phyloP scores from a whole-genome alignment of 306 rosid species.

The Trifolium dubium region DNA sequence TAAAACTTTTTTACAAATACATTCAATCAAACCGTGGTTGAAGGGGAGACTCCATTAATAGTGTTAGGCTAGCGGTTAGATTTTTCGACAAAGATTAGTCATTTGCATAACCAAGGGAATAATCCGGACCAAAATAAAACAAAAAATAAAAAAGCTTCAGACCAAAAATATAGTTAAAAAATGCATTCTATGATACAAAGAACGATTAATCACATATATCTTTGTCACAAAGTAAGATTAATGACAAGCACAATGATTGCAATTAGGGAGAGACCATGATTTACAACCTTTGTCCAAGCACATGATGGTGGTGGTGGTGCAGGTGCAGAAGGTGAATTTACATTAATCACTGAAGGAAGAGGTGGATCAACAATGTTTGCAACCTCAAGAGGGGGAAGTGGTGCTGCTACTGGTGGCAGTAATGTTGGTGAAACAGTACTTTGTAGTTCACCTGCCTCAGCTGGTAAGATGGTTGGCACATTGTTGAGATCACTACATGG shows the following conservation, averaged over 20 bases:
- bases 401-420: constrained; percentile 58
- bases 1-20: too few species aligned
- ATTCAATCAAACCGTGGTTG: too few species aligned
- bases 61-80: too few species aligned
- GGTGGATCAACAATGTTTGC: constrained; percentile 71
- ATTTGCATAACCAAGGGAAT: too few species aligned
- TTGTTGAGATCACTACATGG: constrained; percentile 56
- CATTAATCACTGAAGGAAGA: constrained; percentile 61
- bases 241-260: constrained; percentile 32
- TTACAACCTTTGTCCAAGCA: constrained; percentile 44
- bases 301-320: constrained; percentile 32
- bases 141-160: too few species aligned
- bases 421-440: constrained; percentile 20
- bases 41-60: too few species aligned
- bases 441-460: constrained; percentile 51
- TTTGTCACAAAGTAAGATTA: constrained; percentile 3
- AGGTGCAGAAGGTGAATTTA: background rate
- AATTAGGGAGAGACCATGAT: constrained; percentile 44
- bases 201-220: background rate
- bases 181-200: background rate
- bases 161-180: background rate
- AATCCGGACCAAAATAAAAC: too few species aligned
- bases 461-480: constrained; percentile 50
- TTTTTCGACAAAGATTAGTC: too few species aligned
- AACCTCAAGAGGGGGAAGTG: constrained; percentile 56